A percentile compares a stretch with the other conserved stretches of the same genome.
Conservation (phyloP, 148 eudicot species). For the Vaccinium darrowii region DNA sequence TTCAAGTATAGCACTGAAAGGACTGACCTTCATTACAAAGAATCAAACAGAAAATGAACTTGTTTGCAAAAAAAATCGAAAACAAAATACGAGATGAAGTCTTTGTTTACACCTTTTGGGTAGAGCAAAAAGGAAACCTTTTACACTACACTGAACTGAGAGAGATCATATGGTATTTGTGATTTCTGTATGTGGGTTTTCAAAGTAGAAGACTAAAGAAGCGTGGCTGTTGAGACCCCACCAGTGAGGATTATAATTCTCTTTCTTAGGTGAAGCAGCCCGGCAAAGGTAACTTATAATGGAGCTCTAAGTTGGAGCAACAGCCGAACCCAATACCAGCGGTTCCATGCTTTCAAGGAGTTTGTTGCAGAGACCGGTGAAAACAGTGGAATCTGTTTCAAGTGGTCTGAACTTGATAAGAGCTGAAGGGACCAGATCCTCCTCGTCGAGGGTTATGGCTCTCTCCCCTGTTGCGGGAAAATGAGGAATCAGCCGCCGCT, state of each 20-base stretch:
- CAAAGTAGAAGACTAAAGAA: background rate
- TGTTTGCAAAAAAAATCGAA: background rate
- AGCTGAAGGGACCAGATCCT: constrained; percentile 82
- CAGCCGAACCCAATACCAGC: constrained; percentile 36
- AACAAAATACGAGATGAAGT: background rate
- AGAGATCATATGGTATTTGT: background rate
- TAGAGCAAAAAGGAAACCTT: background rate
- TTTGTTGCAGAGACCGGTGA: constrained; percentile 82
- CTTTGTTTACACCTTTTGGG: background rate
- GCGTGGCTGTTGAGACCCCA: background rate
- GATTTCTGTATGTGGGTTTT: background rate
- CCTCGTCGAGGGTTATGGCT: constrained; percentile 61
- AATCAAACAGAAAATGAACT: background rate
- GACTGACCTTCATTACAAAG: background rate
- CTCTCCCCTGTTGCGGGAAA: constrained; percentile 58
- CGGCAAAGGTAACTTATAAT: background rate
- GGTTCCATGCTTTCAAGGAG: constrained; percentile 86
- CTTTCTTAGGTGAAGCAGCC: background rate
- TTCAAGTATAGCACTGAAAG: background rate
- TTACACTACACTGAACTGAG: background rate
- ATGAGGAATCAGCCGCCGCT: constrained; percentile 75
- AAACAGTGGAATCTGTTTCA: constrained; percentile 72
- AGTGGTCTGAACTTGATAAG: constrained; percentile 76
- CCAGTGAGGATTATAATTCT: background rate
- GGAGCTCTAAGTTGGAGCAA: constrained; percentile 22